Percentiles rank a stretch among this genome's conserved stretches.
These are phyloP conservation scores for Orbilia javanica DNA, from an alignment of 2,329 filamentous ascomycete genomes.

Conservation along the genomic window DNA sequence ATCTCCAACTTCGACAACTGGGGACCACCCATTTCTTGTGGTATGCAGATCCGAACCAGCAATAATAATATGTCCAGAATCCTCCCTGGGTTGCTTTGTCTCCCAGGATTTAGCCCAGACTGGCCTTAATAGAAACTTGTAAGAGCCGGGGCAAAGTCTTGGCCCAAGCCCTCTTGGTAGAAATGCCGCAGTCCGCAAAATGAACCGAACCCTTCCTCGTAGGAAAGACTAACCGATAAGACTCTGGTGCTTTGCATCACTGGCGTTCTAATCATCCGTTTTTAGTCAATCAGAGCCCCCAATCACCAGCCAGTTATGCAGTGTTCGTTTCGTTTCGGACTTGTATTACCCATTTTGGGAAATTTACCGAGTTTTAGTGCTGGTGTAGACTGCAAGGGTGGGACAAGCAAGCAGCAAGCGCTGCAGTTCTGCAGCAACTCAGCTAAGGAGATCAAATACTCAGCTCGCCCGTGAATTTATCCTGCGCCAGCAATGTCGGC, in stretches of 20 bases:
- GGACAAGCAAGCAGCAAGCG: constrained; percentile 18
- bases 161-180: constrained; percentile 12
- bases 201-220: background rate
- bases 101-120: background rate
- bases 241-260: background rate
- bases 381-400: constrained; percentile 13
- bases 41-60: constrained; percentile 22
- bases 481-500: constrained; percentile 32
- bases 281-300: constrained; percentile 25
- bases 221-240: constrained; percentile 44
- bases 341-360: constrained; percentile 45
- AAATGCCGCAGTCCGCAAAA: constrained; percentile 24
- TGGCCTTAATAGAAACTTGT: constrained; percentile 8
- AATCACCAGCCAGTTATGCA: constrained; percentile 25
- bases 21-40: constrained; percentile 8
- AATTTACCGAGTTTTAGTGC: constrained; percentile 53
- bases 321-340: constrained; percentile 42
- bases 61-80: no score
- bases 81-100: constrained; percentile 8
- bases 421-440: constrained; percentile 47
- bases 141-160: background rate
- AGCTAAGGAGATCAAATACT: constrained; percentile 42
- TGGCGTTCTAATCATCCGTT: constrained; percentile 29
- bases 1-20: constrained; percentile 15
- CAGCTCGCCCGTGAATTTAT: constrained; percentile 41